Conservation (phyloP, 179 eudicot species). For the Pouteria campechiana region DNA sequence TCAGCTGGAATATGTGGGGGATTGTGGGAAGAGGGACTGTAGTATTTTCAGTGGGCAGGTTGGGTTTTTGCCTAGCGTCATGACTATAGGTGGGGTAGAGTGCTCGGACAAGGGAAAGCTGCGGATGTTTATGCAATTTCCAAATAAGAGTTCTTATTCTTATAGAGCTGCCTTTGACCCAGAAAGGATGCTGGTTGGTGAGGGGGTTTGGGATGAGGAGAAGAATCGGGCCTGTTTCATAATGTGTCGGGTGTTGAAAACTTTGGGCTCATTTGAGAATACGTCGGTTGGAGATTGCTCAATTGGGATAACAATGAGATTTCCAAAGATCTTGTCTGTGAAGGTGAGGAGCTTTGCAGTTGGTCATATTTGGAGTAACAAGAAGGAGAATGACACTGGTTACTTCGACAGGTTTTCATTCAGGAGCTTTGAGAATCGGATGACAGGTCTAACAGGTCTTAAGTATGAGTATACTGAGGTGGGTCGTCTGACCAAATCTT, state of each 20-base stretch:
- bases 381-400: slow-evolving; percentile 34
- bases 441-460: slow-evolving; percentile 23
- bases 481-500: slow-evolving; percentile 25
- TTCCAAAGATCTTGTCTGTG: slow-evolving; percentile 39
- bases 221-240: slow-evolving; percentile 6
- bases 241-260: slow-evolving; percentile 18
- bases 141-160: neutral
- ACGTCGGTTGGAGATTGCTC: slow-evolving; percentile 22
- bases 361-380: slow-evolving; percentile 75
- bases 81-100: slow-evolving; percentile 10
- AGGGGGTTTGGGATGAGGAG: slow-evolving; percentile 21
- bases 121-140: slow-evolving; percentile 2
- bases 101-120: slow-evolving; percentile 10
- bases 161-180: neutral
- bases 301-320: slow-evolving; percentile 51
- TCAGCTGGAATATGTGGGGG: slow-evolving; percentile 12
- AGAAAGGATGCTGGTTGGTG: slow-evolving; percentile 9
- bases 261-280: neutral
- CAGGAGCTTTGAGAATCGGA: slow-evolving; percentile 23
- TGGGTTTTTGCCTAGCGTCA: slow-evolving; percentile 2
- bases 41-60: neutral
- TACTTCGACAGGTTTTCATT: slow-evolving; percentile 45
- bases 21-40: slow-evolving; percentile 9
- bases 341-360: slow-evolving; percentile 50
- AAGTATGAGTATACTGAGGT: slow-evolving; percentile 50